Percentiles rank a stretch among this genome's conserved stretches.
phyloP scores from a whole-genome alignment of 345 rosid genomes.

The Zanthoxylum bungeanum region DNA sequence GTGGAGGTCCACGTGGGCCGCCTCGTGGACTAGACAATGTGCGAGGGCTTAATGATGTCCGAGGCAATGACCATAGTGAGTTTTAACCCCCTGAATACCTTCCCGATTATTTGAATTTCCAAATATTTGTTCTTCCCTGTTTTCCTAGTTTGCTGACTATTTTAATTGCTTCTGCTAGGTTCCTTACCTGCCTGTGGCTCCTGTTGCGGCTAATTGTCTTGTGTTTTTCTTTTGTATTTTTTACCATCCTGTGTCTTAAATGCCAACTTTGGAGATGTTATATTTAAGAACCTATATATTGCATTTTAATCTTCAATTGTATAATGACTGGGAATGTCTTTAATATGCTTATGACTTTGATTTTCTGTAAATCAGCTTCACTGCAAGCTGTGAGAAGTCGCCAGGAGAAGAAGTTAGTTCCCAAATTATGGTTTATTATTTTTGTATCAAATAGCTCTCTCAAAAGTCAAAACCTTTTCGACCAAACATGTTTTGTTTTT shows the following conservation, averaged over 20 bases:
- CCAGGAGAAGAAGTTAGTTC: too few relatives aligned
- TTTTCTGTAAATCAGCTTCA: too few relatives aligned
- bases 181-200: constrained; percentile 82
- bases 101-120: not conserved
- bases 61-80: constrained; percentile 72
- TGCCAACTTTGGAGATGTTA: not conserved
- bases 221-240: not conserved
- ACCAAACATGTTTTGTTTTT: too few relatives aligned
- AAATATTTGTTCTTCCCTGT: too few relatives aligned
- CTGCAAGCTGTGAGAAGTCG: too few relatives aligned
- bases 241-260: not conserved
- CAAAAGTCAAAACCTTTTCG: too few relatives aligned
- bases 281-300: not conserved
- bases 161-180: constrained; percentile 32
- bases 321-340: too few relatives aligned
- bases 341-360: not conserved
- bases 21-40: constrained; percentile 82
- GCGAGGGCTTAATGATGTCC: constrained; percentile 40
- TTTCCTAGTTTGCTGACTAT: not conserved
- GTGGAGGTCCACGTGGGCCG: constrained; percentile 65
- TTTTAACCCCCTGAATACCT: not conserved
- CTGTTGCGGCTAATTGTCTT: constrained; percentile 41
- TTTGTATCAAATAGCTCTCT: too few relatives aligned
- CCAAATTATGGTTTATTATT: too few relatives aligned
- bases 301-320: not conserved